Evolutionary conservation across 169 alveolate species (phyloP).

Genomic region (Cryptosporidium ubiquitum): DNA sequence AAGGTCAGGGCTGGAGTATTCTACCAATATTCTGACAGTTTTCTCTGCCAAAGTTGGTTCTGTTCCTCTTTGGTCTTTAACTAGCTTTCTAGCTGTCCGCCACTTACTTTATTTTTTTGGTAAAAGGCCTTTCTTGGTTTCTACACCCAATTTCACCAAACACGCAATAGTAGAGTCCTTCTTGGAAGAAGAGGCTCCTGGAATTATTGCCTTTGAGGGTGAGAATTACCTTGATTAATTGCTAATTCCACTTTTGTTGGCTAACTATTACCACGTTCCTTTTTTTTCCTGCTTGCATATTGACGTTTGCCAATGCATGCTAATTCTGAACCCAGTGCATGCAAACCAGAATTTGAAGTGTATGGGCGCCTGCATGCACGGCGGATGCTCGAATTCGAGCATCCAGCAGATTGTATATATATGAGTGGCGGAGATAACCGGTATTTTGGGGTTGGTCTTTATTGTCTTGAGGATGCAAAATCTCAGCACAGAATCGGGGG

Average conservation of each 20-base stretch:
- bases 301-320: not conserved
- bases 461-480: slow-evolving; percentile 20
- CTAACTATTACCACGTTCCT: not conserved
- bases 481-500: slow-evolving; percentile 51
- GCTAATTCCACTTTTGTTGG: not conserved
- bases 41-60: not conserved
- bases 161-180: no score
- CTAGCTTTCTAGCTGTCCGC: not conserved
- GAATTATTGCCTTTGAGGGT: not conserved
- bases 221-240: not conserved
- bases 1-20: not conserved
- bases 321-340: not conserved
- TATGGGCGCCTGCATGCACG: not conserved
- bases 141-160: no score
- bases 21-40: not conserved
- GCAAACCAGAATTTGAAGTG: not conserved
- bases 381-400: slow-evolving; percentile 1
- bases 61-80: not conserved
- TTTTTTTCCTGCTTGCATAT: not conserved
- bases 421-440: slow-evolving; percentile 4
- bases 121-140: not conserved
- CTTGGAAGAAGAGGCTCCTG: not conserved
- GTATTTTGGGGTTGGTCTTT: slow-evolving; percentile 54
- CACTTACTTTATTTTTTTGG: not conserved
- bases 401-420: slow-evolving; percentile 57